phyloP scores from a whole-genome alignment of 2,329 filamentous ascomycete genomes.

The Nemania diffusa region DNA sequence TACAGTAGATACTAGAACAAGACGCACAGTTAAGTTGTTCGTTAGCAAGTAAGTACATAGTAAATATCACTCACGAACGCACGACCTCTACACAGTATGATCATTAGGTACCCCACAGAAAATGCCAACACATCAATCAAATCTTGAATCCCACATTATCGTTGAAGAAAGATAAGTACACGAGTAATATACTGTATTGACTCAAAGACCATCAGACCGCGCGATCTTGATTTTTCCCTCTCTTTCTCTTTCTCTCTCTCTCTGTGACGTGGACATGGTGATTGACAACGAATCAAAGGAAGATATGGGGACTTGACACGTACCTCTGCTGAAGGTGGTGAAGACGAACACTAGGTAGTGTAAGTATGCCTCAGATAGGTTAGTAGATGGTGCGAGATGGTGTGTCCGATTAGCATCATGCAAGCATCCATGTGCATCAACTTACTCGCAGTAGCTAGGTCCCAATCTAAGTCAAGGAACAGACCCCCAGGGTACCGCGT shows the following conservation, averaged over 20 bases:
- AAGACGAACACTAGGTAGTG: neutral
- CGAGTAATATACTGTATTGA: neutral
- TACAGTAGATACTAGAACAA: neutral
- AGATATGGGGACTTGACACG: conserved; percentile 19
- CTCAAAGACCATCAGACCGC: neutral
- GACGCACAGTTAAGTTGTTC: neutral
- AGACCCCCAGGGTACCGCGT: neutral
- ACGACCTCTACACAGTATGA: no score
- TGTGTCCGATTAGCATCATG: conserved; percentile 17
- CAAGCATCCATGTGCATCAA: conserved; percentile 28
- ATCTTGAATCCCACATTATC: neutral
- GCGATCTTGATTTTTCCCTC: neutral
- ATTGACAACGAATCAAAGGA: conserved; percentile 1
- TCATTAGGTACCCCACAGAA: neutral
- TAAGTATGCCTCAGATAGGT: neutral
- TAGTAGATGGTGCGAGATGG: conserved; percentile 15
- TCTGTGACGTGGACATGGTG: conserved; percentile 16
- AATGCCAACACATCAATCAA: neutral
- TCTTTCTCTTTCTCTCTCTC: neutral
- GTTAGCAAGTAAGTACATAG: neutral
- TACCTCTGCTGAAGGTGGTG: conserved; percentile 1
- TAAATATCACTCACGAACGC: neutral
- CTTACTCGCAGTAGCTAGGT: neutral
- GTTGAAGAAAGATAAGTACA: neutral
- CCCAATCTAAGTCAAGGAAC: no score